A percentile compares a stretch with the other conserved stretches of the same genome.
Conservation (phyloP, 83 land plant species). For the Diphasiastrum complanatum region DNA sequence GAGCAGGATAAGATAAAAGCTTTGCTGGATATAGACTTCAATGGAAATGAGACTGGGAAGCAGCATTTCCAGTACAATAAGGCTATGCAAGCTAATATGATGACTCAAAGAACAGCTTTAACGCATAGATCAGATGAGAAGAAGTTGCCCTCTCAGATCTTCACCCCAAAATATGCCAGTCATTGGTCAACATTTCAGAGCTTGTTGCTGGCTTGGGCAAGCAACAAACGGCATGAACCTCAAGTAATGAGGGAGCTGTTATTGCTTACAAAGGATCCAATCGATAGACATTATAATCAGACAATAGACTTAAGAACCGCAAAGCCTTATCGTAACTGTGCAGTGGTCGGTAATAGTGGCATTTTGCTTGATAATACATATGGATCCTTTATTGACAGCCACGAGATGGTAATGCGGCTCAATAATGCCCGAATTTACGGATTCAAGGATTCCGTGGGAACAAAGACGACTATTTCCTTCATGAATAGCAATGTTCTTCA, state of each 20-base stretch:
- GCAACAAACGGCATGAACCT: conserved; percentile 33
- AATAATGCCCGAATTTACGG: conserved; percentile 65
- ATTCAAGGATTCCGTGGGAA: conserved; percentile 51
- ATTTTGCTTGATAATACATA: conserved; percentile 46
- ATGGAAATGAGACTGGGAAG: too few relatives aligned
- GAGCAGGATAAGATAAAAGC: too few relatives aligned
- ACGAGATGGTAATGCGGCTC: conserved; percentile 77
- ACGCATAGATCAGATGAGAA: too few relatives aligned
- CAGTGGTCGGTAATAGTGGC: conserved; percentile 95
- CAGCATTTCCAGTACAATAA: too few relatives aligned
- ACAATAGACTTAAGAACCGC: not conserved
- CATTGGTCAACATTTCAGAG: conserved; percentile 33
- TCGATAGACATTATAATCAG: conserved; percentile 33
- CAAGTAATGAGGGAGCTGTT: conserved; percentile 42
- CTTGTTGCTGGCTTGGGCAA: conserved; percentile 32
- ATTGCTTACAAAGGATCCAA: conserved; percentile 23
- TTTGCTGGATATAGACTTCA: too few relatives aligned
- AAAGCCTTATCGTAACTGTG: conserved; percentile 48
- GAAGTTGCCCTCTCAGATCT: conserved; percentile 9
- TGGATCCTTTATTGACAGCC: conserved; percentile 61
- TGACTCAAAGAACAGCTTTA: too few relatives aligned
- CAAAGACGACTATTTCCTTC: conserved; percentile 70
- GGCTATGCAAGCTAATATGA: too few relatives aligned
- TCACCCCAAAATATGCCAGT: conserved; percentile 26
- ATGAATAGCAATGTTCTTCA: conserved; percentile 80